These are phyloP conservation scores for Erodium maritimum DNA, from an alignment of 345 rosid genomes.

Conservation along the genomic window DNA sequence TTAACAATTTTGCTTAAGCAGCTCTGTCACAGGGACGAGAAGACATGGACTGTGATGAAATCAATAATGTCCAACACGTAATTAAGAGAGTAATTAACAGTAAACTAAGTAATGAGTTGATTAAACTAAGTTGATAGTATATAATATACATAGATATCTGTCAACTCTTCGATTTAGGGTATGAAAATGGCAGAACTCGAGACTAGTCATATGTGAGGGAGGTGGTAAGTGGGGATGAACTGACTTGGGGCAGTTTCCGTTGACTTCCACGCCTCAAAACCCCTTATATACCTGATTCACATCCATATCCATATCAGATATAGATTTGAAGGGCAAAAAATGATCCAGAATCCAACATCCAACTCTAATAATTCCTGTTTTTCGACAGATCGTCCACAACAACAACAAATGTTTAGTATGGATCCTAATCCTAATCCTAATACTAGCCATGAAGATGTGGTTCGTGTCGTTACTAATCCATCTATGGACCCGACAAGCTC, in stretches of 20 bases:
- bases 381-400: conserved; percentile 14
- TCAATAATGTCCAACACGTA: too few relatives aligned
- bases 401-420: conserved; percentile 8
- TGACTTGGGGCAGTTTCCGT: conserved; percentile 12
- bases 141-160: background rate
- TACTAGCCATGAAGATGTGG: conserved; percentile 4
- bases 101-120: too few relatives aligned
- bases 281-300: background rate
- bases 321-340: conserved; percentile 3
- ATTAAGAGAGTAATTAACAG: too few relatives aligned
- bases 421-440: background rate
- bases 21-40: too few relatives aligned
- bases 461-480: conserved; percentile 12
- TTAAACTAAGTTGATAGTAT: too few relatives aligned
- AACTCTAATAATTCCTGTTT: conserved; percentile 11
- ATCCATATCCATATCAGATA: background rate
- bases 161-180: background rate
- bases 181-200: conserved; percentile 8
- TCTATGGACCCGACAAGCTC: conserved; percentile 7
- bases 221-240: conserved; percentile 46
- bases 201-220: conserved; percentile 32
- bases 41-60: too few relatives aligned
- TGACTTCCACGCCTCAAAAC: conserved; percentile 29
- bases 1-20: too few relatives aligned
- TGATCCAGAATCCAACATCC: conserved; percentile 14